Conservation (phyloP, 495 filamentous ascomycete genomes). For the Apiosordaria backusii region DNA sequence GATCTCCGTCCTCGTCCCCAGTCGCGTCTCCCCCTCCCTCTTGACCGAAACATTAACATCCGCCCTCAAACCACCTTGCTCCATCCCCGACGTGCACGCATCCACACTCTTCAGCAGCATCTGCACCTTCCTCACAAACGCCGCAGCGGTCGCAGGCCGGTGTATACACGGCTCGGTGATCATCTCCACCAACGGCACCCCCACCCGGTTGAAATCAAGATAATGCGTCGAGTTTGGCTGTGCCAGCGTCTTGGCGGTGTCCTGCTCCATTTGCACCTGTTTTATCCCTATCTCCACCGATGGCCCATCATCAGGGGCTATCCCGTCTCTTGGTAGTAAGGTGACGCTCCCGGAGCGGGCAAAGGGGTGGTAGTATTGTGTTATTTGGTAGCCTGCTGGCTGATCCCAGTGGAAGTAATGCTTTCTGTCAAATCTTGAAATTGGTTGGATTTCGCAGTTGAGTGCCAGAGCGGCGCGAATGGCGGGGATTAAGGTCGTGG, state of each 20-base stretch:
- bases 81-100: slow-evolving; percentile 86
- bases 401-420: slow-evolving; percentile 99
- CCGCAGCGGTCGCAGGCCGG: slow-evolving; percentile 76
- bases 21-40: slow-evolving; percentile 41
- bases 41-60: slow-evolving; percentile 95
- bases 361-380: slow-evolving; percentile 90
- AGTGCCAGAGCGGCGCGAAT: slow-evolving; percentile 84
- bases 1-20: slow-evolving; percentile 93
- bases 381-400: slow-evolving; percentile 93
- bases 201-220: slow-evolving; percentile 92
- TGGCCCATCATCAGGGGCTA: slow-evolving; percentile 65
- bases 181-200: slow-evolving; percentile 87
- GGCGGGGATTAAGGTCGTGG: slow-evolving; percentile 78
- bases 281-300: slow-evolving; percentile 72
- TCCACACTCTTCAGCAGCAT: slow-evolving; percentile 71
- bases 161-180: slow-evolving; percentile 89
- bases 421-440: slow-evolving; percentile 87
- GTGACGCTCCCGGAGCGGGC: slow-evolving; percentile 70
- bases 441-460: slow-evolving; percentile 68
- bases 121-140: slow-evolving; percentile 86
- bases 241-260: slow-evolving; percentile 90
- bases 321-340: slow-evolving; percentile 72
- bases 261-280: slow-evolving; percentile 95
- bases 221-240: slow-evolving; percentile 69
- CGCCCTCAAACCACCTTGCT: slow-evolving; percentile 81